These are phyloP conservation scores for Aspergillus taichungensis DNA, from an alignment of 495 filamentous ascomycete species.

Conservation along the genomic window DNA sequence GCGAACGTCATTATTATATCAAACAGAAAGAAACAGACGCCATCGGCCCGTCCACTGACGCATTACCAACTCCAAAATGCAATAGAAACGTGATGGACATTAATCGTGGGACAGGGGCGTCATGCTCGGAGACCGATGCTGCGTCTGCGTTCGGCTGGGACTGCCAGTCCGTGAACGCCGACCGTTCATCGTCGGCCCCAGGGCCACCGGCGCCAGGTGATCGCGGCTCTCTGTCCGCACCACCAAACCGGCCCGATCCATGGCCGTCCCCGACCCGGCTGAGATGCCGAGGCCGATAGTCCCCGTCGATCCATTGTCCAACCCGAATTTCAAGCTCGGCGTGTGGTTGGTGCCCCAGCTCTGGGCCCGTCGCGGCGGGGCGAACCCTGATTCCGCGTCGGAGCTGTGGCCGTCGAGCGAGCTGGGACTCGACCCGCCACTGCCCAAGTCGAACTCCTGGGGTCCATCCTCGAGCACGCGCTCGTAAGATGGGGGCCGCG, in stretches of 20 bases:
- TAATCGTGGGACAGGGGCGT: conserved; percentile 33
- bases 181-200: conserved; percentile 37
- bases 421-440: conserved; percentile 48
- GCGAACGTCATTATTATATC: too few relatives aligned
- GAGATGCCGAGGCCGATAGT: conserved; percentile 42
- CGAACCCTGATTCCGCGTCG: conserved; percentile 21
- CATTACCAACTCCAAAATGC: too few relatives aligned
- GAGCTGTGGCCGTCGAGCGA: conserved; percentile 37
- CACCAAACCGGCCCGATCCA: conserved; percentile 67
- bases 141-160: conserved; percentile 35
- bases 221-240: conserved; percentile 77
- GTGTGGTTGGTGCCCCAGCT: conserved; percentile 32
- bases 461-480: conserved; percentile 75
- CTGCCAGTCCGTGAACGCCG: conserved; percentile 38
- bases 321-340: conserved; percentile 46
- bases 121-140: conserved; percentile 34
- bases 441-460: conserved; percentile 61
- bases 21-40: too few relatives aligned
- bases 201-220: conserved; percentile 41
- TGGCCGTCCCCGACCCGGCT: conserved; percentile 41
- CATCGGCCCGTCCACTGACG: too few relatives aligned
- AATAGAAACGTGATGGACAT: conserved; percentile 5
- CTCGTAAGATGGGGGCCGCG: conserved; percentile 62
- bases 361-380: conserved; percentile 28
- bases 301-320: conserved; percentile 46